Conservation (phyloP, 2,329 filamentous ascomycete genomes). For the Pyrenochaeta sp. region DNA sequence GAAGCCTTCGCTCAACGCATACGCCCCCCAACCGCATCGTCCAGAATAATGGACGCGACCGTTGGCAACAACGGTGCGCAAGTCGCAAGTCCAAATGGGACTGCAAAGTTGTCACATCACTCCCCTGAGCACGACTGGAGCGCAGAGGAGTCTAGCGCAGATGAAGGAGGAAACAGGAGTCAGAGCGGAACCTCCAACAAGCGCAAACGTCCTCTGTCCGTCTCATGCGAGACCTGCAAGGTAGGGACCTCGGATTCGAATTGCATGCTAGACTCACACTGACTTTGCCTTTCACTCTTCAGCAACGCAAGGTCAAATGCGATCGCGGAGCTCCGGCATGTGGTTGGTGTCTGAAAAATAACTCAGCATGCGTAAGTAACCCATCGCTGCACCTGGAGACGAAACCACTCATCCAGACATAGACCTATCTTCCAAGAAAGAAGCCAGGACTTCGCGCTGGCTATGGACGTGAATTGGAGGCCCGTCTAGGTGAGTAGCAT, state of each 20-base stretch:
- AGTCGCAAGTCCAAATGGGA: conserved; percentile 41
- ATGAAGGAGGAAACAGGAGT: conserved; percentile 48
- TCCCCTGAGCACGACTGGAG: conserved; percentile 48
- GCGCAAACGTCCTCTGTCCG: conserved; percentile 61
- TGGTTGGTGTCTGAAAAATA: conserved; percentile 75
- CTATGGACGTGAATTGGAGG: conserved; percentile 69
- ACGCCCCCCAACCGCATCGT: conserved; percentile 31
- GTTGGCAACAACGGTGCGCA: conserved; percentile 27
- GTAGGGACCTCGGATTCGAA: neutral
- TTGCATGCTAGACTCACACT: neutral
- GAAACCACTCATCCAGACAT: conserved; percentile 7
- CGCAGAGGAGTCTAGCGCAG: conserved; percentile 50
- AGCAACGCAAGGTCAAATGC: conserved; percentile 76
- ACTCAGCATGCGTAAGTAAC: conserved; percentile 63
- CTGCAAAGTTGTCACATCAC: conserved; percentile 43
- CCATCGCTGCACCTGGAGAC: neutral
- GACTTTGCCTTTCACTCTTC: conserved; percentile 58
- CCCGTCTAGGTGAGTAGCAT: conserved; percentile 60
- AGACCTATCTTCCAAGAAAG: conserved; percentile 73
- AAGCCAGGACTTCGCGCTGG: conserved; percentile 71
- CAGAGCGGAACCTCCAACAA: conserved; percentile 51
- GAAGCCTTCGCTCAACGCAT: conserved; percentile 27
- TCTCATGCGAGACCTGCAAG: conserved; percentile 68
- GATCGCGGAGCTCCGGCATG: conserved; percentile 80
- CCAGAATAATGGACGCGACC: conserved; percentile 45